Base-by-base conservation (phyloP, 192 early-diverging fungal species). In the Backusella psychrophila region DNA sequence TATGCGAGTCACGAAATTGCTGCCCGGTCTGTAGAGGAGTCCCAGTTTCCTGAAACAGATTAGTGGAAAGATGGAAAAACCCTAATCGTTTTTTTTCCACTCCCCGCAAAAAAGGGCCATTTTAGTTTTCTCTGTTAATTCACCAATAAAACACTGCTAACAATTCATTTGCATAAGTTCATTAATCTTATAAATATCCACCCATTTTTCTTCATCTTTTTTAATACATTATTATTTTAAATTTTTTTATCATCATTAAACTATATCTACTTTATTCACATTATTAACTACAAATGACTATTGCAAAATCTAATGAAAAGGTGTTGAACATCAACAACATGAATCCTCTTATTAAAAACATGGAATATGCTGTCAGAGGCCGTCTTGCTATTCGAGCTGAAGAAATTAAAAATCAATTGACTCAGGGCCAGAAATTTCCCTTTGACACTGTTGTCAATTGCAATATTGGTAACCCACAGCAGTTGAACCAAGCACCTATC, bases 331-430 rank as follows among this genome's bases (percentile, higher is more conserved):
- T 86, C 35, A 90, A 93, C 26, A 89, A 85, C 14, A 91, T 95
- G 81, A 95, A 94, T 79, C 85, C 87, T 56, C 83, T 89, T 44
- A 81, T 96, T 73, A 85, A 83, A 78, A 86, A 89, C n/a, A 91
- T 94, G 70, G 93, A 98, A 80, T 99, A 99, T 77, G 97, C 98
- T 31, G 97, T 99, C 3, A 92, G 98, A 66, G 98, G 98, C 21
- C 94, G 91, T 70, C 88, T 97, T 35, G 97, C 98, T 15, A 98
- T 99, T 79, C 89, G 93, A 17, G 94, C 97, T 3, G 98, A 99
- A 65, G 86, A 92, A 72, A 87, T 98, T 52, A 82, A 84, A 41
- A 83, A 77, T 33, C 81, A 89, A 77, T 81, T 91, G 34, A 76
- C 80, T 33, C 52, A 83, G 31, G 83, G 85, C 3, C 21, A 41